A percentile compares a stretch with the other conserved stretches of the same genome.
Conservation (phyloP, 2,329 filamentous ascomycete species). For the Aspergillus piperis region DNA sequence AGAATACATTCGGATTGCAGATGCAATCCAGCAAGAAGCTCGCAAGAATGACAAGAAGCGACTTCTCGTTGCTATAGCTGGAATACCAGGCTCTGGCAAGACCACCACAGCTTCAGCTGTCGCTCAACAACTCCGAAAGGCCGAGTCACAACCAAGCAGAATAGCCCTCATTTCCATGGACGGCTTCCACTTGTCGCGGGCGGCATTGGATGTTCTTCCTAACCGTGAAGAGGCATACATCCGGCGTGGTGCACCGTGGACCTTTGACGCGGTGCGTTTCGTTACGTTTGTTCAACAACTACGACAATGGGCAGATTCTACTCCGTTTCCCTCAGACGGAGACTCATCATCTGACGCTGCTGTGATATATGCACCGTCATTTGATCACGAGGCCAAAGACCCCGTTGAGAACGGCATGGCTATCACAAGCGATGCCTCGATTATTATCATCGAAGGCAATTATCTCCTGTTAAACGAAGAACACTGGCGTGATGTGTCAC, state of each 20-base stretch:
- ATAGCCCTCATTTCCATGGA: slow-evolving; percentile 39
- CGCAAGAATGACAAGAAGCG: slow-evolving; percentile 18
- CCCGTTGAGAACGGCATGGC: slow-evolving; percentile 31
- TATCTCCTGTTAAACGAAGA: slow-evolving; percentile 27
- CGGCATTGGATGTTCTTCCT: slow-evolving; percentile 33
- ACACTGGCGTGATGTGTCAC: slow-evolving; percentile 12
- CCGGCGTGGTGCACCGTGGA: slow-evolving; percentile 42
- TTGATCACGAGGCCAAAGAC: slow-evolving; percentile 41
- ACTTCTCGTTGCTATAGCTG: slow-evolving; percentile 32
- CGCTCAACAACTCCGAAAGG: slow-evolving; percentile 27
- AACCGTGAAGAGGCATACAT: slow-evolving; percentile 36
- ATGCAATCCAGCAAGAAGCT: slow-evolving; percentile 22
- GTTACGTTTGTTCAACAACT: slow-evolving; percentile 30
- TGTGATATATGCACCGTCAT: slow-evolving; percentile 32
- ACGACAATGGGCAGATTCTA: slow-evolving; percentile 24
- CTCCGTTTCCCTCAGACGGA: neutral
- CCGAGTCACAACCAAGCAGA: neutral
- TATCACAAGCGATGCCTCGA: slow-evolving; percentile 25
- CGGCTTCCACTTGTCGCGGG: slow-evolving; percentile 39
- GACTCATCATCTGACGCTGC: slow-evolving; percentile 17
- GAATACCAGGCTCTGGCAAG: slow-evolving; percentile 38
- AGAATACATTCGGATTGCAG: slow-evolving; percentile 24
- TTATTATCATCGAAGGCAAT: slow-evolving; percentile 30
- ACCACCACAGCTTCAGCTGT: slow-evolving; percentile 35
- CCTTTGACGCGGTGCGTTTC: slow-evolving; percentile 37